Conservation (phyloP, 2,329 filamentous ascomycete species). For the Phoma sp. region DNA sequence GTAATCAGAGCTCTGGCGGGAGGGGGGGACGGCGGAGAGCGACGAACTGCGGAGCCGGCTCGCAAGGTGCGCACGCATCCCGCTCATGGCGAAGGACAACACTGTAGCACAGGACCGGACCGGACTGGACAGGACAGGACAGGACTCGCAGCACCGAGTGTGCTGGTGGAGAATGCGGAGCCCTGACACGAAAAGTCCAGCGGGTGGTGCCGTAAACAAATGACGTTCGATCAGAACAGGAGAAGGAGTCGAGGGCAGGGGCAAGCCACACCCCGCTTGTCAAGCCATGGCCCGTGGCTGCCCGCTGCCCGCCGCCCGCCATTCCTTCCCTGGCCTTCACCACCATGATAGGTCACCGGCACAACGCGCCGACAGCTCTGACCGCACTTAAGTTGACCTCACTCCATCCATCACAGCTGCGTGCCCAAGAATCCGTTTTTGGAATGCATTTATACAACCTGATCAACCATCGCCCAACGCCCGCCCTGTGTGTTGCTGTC, state of each 20-base stretch:
- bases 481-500: background rate
- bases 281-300: background rate
- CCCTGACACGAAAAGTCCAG: slow-evolving; percentile 5
- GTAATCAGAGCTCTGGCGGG: slow-evolving; percentile 54
- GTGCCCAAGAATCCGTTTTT: too few species aligned
- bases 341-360: too few species aligned
- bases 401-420: background rate
- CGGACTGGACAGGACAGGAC: too few species aligned
- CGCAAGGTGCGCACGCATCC: slow-evolving; percentile 47
- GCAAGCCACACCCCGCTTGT: slow-evolving; percentile 10
- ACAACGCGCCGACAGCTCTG: slow-evolving; percentile 1
- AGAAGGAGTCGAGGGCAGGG: background rate
- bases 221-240: slow-evolving; percentile 13
- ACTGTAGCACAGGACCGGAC: too few species aligned
- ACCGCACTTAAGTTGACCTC: slow-evolving; percentile 12
- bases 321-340: too few species aligned
- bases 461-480: background rate
- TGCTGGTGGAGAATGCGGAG: background rate
- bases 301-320: too few species aligned
- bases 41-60: slow-evolving; percentile 51
- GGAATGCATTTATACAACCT: too few species aligned
- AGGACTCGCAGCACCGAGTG: background rate
- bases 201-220: slow-evolving; percentile 8
- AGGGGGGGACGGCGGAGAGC: slow-evolving; percentile 55
- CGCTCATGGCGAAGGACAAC: slow-evolving; percentile 32